Evolutionary conservation across 2,329 filamentous ascomycete species (phyloP), one percentile per base, ranked within the genome.

Genomic region (Sclerotinia subarctica): DNA sequence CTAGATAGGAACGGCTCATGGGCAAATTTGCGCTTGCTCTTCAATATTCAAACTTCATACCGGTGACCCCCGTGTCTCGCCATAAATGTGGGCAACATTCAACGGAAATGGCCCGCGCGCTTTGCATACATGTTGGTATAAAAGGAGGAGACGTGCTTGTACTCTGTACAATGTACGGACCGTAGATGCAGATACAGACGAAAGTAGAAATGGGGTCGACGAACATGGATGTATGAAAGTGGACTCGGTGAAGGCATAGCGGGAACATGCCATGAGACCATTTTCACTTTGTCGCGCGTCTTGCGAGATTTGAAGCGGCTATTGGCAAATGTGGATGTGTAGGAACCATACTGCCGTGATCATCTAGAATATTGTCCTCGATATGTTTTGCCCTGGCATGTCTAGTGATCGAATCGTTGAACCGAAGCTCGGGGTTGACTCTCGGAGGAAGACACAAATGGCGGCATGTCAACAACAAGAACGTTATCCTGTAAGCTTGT

Each of bases 281-380:
- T 35, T 60, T 60, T 49, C 21, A 24, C 29, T 49, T 47, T 60
- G 10, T 60, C 58, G 58, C 58, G 58, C 58, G 58, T 60, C 44
- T 60, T 49, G 58, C 58, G 44, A 60, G 26, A 49, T 60, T 32
- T 24, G 58, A 35, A 49, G 58, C 58, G 58, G 42, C 58, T 60
- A 60, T 49, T 60, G 29, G 44, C 15, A 35, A 35, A 17, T 49
- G 21, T 60, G 42, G 58, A 35, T 44, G 19, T n/a, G 17, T n/a
- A n/a, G 21, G 26, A 60, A 49, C 19, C 26, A 60, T 49, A n/a
- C 6, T 47, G 42, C 42, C 19, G 11, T 60, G 26, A n/a, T 32
- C 19, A 47, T 47, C 26, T 5, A 44, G 29, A 29, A 32, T 32
- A 15, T 32, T 47, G 24, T 32, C 21, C 57, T 47, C 42, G 19